phyloP scores from a whole-genome alignment of 768 basidiomycete genomes.

The Mycena filopes region DNA sequence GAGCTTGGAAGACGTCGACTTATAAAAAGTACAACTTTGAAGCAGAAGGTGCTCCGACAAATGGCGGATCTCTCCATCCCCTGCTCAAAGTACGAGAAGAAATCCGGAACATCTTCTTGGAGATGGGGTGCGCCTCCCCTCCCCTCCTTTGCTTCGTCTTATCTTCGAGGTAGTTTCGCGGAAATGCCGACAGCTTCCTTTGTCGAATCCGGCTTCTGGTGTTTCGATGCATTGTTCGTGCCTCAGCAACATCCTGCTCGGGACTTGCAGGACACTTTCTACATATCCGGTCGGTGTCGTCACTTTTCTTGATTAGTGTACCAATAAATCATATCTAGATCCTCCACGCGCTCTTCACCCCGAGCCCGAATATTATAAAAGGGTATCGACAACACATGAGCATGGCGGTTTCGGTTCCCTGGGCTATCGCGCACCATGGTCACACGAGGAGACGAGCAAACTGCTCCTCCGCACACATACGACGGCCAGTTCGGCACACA shows the following conservation, averaged over 20 bases:
- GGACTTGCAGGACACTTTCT: constrained; percentile 98
- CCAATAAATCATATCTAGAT: constrained; percentile 55
- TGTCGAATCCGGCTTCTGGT: constrained; percentile 99
- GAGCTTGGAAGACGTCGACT: constrained; percentile 90
- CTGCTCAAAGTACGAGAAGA: constrained; percentile 98
- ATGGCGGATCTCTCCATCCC: constrained; percentile 94
- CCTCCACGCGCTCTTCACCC: constrained; percentile 82
- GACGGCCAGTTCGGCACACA: constrained; percentile 91
- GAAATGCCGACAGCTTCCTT: constrained; percentile 98
- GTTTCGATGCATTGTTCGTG: constrained; percentile 97
- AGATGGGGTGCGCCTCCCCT: constrained; percentile 86
- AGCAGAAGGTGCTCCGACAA: constrained; percentile 90
- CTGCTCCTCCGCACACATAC: constrained; percentile 97
- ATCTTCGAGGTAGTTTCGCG: constrained; percentile 76
- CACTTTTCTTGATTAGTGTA: background rate
- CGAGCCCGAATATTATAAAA: constrained; percentile 84
- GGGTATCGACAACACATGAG: constrained; percentile 86
- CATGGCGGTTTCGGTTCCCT: constrained; percentile 90
- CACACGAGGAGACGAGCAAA: constrained; percentile 89
- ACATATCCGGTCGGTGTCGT: constrained; percentile 80
- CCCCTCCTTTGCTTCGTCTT: background rate
- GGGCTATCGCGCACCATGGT: constrained; percentile 98
- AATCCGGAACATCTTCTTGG: constrained; percentile 96
- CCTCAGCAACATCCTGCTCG: constrained; percentile 99
- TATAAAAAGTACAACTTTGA: constrained; percentile 99